Evolutionary conservation across 805 yeast genomes (phyloP).

Genomic region (Saccharomycopsis oosterbeekiorum): DNA sequence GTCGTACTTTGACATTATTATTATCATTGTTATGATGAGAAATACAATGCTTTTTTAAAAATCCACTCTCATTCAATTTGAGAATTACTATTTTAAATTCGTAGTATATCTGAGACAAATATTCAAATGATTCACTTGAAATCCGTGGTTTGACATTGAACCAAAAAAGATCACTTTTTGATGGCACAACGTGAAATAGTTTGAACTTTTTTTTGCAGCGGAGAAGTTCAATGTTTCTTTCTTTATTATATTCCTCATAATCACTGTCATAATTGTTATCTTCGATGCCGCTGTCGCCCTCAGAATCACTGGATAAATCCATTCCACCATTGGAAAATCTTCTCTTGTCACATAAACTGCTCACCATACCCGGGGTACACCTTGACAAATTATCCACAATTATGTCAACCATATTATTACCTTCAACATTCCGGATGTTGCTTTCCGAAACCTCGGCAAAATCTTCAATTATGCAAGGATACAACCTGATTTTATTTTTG

Average conservation of each 20-base stretch:
- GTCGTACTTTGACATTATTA: neutral
- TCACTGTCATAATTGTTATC: neutral
- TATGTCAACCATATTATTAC: conserved; percentile 8
- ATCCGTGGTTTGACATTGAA: neutral
- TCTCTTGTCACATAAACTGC: neutral
- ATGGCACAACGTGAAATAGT: neutral
- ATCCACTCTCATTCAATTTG: neutral
- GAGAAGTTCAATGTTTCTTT: neutral
- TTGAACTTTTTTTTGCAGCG: neutral
- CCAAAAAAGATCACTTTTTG: neutral
- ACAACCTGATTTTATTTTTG: neutral
- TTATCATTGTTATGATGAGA: neutral
- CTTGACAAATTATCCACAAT: conserved; percentile 16
- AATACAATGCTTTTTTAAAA: neutral
- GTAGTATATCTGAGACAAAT: neutral
- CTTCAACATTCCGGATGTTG: conserved; percentile 2
- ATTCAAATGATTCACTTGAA: conserved; percentile 1
- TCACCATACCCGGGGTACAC: neutral
- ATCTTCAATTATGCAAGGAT: neutral
- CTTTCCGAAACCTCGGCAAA: neutral
- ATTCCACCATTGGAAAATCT: neutral
- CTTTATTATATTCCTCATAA: conserved; percentile 1
- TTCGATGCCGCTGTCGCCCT: neutral
- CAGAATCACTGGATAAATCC: neutral
- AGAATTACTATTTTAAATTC: conserved; percentile 1